These are phyloP conservation scores for Leccinum ochraceum DNA, from an alignment of 768 basidiomycete genomes.

Conservation along the genomic window DNA sequence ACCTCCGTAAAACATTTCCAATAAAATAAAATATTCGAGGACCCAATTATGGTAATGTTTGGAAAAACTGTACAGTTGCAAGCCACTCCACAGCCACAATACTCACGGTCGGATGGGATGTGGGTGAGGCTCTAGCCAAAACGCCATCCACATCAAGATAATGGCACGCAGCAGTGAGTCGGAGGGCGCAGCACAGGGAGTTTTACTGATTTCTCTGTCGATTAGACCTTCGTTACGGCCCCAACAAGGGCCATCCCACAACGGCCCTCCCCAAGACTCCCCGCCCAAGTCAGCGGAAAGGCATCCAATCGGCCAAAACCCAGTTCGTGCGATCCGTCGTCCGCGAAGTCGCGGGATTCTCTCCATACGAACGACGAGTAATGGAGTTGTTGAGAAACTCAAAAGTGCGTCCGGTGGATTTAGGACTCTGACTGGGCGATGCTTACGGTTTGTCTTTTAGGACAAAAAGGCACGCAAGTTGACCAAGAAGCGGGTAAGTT, in stretches of 20 bases:
- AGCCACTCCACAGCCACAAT: constrained; percentile 55
- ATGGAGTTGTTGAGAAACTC: constrained; percentile 98
- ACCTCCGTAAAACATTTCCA: neutral
- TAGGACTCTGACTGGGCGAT: neutral
- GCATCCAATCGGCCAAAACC: constrained; percentile 84
- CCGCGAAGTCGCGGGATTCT: constrained; percentile 97
- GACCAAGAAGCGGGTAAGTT: constrained; percentile 98
- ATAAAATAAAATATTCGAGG: neutral
- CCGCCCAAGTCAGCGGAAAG: constrained; percentile 91
- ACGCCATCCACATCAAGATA: constrained; percentile 49
- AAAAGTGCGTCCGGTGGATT: constrained; percentile 57
- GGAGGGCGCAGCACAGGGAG: neutral
- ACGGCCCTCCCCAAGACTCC: constrained; percentile 74
- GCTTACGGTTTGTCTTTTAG: constrained; percentile 38
- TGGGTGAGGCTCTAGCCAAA: constrained; percentile 25
- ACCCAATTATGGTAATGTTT: constrained; percentile 10
- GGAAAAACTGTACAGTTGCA: constrained; percentile 57
- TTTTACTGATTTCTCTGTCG: constrained; percentile 13
- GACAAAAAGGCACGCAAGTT: constrained; percentile 99
- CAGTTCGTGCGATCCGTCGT: constrained; percentile 92
- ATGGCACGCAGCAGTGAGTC: constrained; percentile 80
- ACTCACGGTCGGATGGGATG: constrained; percentile 14
- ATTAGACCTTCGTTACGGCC: constrained; percentile 80
- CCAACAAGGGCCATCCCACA: constrained; percentile 88
- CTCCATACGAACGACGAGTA: constrained; percentile 96